phyloP scores from a whole-genome alignment of 306 rosid genomes.

The Erythrophleum fordii region DNA sequence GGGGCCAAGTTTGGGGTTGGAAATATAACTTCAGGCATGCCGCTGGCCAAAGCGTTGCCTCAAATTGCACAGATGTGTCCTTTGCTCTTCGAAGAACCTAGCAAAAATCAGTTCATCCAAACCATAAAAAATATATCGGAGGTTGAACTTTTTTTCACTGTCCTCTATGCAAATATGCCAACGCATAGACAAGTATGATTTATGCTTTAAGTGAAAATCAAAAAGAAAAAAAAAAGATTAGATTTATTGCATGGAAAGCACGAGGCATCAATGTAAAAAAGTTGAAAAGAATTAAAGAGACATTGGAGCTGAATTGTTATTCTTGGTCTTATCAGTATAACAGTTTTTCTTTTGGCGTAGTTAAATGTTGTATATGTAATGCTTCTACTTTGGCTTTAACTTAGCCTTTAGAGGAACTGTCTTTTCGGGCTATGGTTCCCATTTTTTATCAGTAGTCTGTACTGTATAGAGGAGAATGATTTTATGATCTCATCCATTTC shows the following conservation, averaged over 20 bases:
- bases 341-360: conserved; percentile 33
- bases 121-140: conserved; percentile 61
- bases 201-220: conserved; percentile 41
- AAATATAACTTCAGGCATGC: conserved; percentile 59
- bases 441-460: neutral
- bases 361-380: conserved; percentile 36
- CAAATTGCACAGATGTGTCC: conserved; percentile 82
- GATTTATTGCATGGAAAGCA: conserved; percentile 42
- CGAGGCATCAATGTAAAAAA: conserved; percentile 43
- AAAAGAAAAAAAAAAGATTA: neutral
- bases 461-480: conserved; percentile 23
- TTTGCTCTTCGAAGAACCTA: conserved; percentile 69
- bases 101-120: conserved; percentile 72
- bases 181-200: conserved; percentile 48
- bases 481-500: conserved; percentile 12
- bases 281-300: conserved; percentile 41
- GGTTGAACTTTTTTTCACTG: conserved; percentile 84
- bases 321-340: conserved; percentile 35
- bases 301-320: conserved; percentile 40
- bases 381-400: conserved; percentile 32
- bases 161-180: conserved; percentile 77
- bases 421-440: conserved; percentile 5
- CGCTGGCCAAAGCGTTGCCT: conserved; percentile 76
- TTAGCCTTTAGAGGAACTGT: conserved; percentile 32
- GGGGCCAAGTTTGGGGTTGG: conserved; percentile 61